phyloP scores from a whole-genome alignment of 2,329 filamentous ascomycete species.

The Cercospora sp. region DNA sequence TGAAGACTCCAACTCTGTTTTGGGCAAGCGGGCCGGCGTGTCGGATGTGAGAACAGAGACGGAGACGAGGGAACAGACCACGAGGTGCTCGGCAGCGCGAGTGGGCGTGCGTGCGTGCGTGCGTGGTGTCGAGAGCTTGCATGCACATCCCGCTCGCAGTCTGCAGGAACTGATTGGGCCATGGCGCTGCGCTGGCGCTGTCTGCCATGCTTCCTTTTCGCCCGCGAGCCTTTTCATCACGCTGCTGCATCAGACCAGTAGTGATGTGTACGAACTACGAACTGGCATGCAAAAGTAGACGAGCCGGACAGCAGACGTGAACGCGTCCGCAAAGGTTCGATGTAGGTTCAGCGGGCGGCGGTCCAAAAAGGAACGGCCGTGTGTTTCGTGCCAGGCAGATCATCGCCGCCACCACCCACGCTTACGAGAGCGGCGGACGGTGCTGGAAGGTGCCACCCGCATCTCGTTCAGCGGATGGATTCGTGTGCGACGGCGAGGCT shows the following conservation, averaged over 20 bases:
- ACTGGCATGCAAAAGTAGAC: not conserved
- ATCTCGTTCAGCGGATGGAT: not conserved
- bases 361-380: not conserved
- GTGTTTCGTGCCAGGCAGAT: not conserved
- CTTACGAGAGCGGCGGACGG: not conserved
- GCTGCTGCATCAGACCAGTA: not conserved
- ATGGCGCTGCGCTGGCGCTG: conserved; percentile 1
- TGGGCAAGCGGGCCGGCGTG: conserved; percentile 13
- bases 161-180: not conserved
- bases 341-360: not conserved
- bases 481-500: not conserved
- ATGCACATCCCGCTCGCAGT: not conserved
- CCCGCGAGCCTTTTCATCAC: not conserved
- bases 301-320: not conserved
- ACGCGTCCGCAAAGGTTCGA: not conserved
- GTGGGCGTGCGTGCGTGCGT: not conserved
- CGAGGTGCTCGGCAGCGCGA: not conserved
- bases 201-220: not conserved
- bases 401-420: conserved; percentile 5
- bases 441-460: conserved; percentile 5
- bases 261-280: not conserved
- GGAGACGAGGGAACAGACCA: not conserved
- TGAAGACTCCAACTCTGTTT: conserved; percentile 13
- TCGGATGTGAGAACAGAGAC: conserved; percentile 8
- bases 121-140: conserved; percentile 8